phyloP scores from a whole-genome alignment of 2,329 filamentous ascomycete genomes.

The Thyridium curvatum region DNA sequence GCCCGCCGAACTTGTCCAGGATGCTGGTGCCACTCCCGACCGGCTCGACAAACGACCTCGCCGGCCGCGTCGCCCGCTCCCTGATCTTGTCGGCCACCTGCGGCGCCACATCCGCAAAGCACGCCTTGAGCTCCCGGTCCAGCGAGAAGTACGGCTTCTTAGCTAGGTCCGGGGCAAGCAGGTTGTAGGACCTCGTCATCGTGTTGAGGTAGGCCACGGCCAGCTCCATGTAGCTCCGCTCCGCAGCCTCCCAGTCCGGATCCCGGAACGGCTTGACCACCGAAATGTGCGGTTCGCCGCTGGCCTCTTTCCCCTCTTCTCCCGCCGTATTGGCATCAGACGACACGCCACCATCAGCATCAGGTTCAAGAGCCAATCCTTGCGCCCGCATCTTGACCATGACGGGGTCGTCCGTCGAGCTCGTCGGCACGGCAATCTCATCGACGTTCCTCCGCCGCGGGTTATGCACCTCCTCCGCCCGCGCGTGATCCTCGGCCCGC shows the following conservation, averaged over 20 bases:
- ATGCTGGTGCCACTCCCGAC: constrained; percentile 43
- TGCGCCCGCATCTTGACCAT: constrained; percentile 38
- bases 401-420: constrained; percentile 39
- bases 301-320: not conserved
- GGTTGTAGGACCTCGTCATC: constrained; percentile 82
- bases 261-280: constrained; percentile 68
- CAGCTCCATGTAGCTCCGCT: constrained; percentile 69
- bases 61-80: constrained; percentile 51
- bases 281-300: constrained; percentile 16
- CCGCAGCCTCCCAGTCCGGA: constrained; percentile 64
- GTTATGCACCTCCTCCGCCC: constrained; percentile 63
- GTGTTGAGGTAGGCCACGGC: constrained; percentile 73
- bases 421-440: constrained; percentile 39
- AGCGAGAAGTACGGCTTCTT: constrained; percentile 90
- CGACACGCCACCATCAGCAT: too few relatives aligned
- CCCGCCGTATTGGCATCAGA: constrained; percentile 2
- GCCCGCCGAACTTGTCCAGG: constrained; percentile 52
- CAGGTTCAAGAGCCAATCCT: constrained; percentile 8
- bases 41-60: constrained; percentile 31
- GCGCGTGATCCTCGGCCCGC: constrained; percentile 66
- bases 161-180: constrained; percentile 86
- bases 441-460: constrained; percentile 42
- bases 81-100: constrained; percentile 65
- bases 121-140: constrained; percentile 71
- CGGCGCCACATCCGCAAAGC: constrained; percentile 83